Conservation (phyloP, 441 rosid genomes). For the Manihot esculenta region DNA sequence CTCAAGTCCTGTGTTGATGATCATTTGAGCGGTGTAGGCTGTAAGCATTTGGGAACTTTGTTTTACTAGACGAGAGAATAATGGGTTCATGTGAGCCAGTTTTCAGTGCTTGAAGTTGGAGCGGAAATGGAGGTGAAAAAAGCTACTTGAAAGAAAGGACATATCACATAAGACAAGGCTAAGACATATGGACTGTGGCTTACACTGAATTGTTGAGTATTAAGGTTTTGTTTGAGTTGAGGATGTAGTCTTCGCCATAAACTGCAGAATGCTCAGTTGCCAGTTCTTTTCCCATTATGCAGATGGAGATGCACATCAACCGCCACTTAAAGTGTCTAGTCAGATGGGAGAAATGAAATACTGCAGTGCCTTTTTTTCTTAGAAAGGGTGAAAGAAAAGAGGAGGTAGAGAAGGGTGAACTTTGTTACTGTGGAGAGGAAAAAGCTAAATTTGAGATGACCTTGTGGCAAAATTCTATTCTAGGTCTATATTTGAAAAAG, state of each 20-base stretch:
- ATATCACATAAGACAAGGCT: not conserved
- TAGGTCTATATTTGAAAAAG: not conserved
- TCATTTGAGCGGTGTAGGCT: not conserved
- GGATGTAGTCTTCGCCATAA: not conserved
- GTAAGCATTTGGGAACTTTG: not conserved
- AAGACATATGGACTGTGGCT: not conserved
- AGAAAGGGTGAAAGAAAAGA: not conserved
- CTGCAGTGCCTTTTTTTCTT: not conserved
- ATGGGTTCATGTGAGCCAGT: not conserved
- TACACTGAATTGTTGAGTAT: not conserved
- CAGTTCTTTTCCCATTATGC: not conserved
- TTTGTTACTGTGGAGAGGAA: not conserved
- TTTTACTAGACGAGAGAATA: not conserved
- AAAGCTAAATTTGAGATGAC: not conserved
- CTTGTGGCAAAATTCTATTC: too few relatives aligned
- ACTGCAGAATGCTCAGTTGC: not conserved
- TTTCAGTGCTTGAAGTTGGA: slow-evolving; percentile 3
- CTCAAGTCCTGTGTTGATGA: too few relatives aligned
- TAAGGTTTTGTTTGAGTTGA: not conserved
- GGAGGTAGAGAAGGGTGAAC: not conserved
- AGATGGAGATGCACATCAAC: not conserved
- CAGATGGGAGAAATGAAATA: not conserved
- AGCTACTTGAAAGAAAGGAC: not conserved
- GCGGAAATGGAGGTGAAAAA: not conserved
- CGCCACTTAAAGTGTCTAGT: not conserved